Conservation (phyloP, 495 filamentous ascomycete genomes). For the Aspergillus cristatus region DNA sequence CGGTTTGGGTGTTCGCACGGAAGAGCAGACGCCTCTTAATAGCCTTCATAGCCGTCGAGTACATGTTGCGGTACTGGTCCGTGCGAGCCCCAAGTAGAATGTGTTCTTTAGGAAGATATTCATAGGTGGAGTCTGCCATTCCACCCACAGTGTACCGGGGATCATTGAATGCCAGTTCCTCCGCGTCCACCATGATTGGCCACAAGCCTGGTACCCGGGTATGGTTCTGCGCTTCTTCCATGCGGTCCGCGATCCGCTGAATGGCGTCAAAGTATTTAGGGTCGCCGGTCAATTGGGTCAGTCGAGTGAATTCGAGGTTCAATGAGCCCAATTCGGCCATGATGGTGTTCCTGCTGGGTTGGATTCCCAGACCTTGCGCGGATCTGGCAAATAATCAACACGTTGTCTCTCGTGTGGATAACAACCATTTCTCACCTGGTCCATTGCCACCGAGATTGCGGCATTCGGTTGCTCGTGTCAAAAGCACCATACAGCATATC, state of each 20-base stretch:
- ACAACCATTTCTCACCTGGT: conserved; percentile 19
- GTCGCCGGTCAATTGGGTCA: conserved; percentile 81
- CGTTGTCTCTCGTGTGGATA: not conserved
- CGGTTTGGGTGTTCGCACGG: conserved; percentile 66
- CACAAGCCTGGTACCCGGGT: conserved; percentile 77
- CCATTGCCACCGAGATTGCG: conserved; percentile 50
- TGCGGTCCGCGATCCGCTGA: conserved; percentile 71
- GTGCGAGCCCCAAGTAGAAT: conserved; percentile 70
- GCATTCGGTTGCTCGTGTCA: conserved; percentile 94
- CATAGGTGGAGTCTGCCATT: conserved; percentile 86
- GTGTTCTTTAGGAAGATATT: conserved; percentile 87
- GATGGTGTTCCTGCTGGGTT: conserved; percentile 32
- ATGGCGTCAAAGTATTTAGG: conserved; percentile 89
- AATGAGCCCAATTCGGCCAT: conserved; percentile 84
- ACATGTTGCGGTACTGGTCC: conserved; percentile 73
- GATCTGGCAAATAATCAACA: conserved; percentile 20
- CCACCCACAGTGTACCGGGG: conserved; percentile 71
- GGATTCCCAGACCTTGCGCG: conserved; percentile 27
- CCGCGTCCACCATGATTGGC: conserved; percentile 66
- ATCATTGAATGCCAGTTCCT: conserved; percentile 31
- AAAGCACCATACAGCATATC: conserved; percentile 86
- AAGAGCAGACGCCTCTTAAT: conserved; percentile 74
- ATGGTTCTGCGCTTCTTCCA: conserved; percentile 60
- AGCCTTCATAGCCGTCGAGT: conserved; percentile 56
- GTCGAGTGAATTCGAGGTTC: conserved; percentile 83